phyloP scores from a whole-genome alignment of 163 green algal species.

The Chloromonas sp. region DNA sequence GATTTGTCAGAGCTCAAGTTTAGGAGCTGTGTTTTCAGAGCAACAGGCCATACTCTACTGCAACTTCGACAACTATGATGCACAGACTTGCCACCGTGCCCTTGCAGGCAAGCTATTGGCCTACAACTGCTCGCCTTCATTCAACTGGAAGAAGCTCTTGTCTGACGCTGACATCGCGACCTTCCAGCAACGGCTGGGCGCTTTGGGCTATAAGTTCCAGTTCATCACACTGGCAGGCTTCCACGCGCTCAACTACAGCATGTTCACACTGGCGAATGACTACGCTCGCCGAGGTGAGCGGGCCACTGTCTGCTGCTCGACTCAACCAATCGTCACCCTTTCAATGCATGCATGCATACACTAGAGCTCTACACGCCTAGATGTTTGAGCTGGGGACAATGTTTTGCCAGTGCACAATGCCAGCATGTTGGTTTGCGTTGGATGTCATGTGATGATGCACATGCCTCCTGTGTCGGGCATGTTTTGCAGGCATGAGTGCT shows the following conservation, averaged over 20 bases:
- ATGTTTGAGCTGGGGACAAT: background rate
- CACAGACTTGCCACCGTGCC: no score
- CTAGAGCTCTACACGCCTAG: background rate
- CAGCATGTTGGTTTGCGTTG: background rate
- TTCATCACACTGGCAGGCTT: constrained; percentile 84
- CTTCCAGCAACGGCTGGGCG: constrained; percentile 68
- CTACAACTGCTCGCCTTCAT: constrained; percentile 90
- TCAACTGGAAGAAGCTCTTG: constrained; percentile 89
- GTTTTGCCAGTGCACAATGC: background rate
- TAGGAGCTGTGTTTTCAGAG: no score
- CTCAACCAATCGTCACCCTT: background rate
- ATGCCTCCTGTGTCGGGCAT: background rate
- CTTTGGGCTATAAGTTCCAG: constrained; percentile 78
- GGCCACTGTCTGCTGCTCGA: background rate
- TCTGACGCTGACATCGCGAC: constrained; percentile 60
- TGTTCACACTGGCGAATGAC: constrained; percentile 70
- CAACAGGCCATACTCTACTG: no score
- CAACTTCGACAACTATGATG: no score
- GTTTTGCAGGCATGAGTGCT: constrained; percentile 57
- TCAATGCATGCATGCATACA: background rate
- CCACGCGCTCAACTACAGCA: constrained; percentile 76
- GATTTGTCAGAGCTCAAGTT: no score
- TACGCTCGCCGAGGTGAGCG: constrained; percentile 50
- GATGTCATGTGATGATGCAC: background rate
- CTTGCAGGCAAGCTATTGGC: constrained; percentile 73